Base-by-base conservation (phyloP, 1,284 basidiomycete species). In the Ustilago bromivora region DNA sequence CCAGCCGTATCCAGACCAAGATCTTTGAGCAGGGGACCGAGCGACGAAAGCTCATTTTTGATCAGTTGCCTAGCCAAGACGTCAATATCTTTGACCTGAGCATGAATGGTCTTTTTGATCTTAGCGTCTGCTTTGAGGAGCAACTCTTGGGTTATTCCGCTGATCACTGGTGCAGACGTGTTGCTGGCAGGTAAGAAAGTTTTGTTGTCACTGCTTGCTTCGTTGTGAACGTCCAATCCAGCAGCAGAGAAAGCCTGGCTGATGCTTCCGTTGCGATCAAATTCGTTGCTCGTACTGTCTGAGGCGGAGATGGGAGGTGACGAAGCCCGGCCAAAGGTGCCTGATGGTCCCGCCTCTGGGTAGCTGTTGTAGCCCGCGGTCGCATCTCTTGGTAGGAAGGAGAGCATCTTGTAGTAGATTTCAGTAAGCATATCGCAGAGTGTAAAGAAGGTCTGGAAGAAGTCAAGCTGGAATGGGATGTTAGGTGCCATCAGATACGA, bases 401-500 rank as follows among this genome's bases (percentile, higher is more conserved):
- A 71, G 23, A 79, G 64, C 68, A 80, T 61, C 60, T 79, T 76
- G 74, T 80, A 68, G 63, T 83, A 83, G 4, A 82, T 47, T 59
- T 83, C 81, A 15, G 61, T 61, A 12, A 83, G 57, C 43, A 82
- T 76, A 51, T 83, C 81, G 57, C 78, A 80, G 8, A 83, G 70
- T 2, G 81, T 80, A 32, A 82, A 73, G 57, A 80, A 82, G 1
- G 71, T 76, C 54, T 82, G 80, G 32, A 72, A 77, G 31, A 78
- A 83, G 65, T 83, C 81, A 5, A 80, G 63, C 53, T 71, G 66
- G 31, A 80, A 82, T 3, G 81, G 81, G 9, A 89, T 81, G 83
- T 94, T 92, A 1, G 92, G 93, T 41, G 90, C 89, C 78, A 92
- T 88, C 52, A 95, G 89, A 82, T 92, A 93, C 0, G 92, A 91